Evolutionary conservation across 208 protist genomes (phyloP), one percentile per base, ranked within the genome.

Genomic region (Cochliopodium minus): DNA sequence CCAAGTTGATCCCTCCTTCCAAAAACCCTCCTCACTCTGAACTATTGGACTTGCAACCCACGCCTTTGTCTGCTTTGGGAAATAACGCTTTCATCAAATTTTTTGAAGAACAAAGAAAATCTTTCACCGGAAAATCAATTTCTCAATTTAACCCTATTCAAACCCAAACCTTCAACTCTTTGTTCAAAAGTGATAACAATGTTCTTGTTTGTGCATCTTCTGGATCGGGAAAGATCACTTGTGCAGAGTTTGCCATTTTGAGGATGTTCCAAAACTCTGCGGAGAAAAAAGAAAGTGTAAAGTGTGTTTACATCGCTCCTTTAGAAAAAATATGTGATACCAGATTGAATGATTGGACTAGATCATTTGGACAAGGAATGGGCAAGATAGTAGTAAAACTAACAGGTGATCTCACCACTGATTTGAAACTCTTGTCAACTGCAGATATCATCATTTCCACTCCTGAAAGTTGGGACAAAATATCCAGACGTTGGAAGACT

Each of bases 121-220:
- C 0, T 85, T 73, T 50, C 34, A n/a, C 2, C n/a, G n/a, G n/a
- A n/a, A n/a, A 15, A 17, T 6, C 26, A 13, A 17, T 78, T 79
- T 11, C 52, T 22, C 15, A 39, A 59, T 86, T 90, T 57, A 90
- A 90, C 61, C 53, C 81, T 0, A 81, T 90, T 52, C 83, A 90
- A 67, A 88, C 82, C 4, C 83, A 90, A 62, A 62, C 69, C 0
- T 73, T 72, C 56, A 49, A 17, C n/a, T 78, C 85, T 45, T 67
- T 96, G 33, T 93, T 89, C 55, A 67, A 95, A 55, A 83, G 78
- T 7, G 70, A 83, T 38, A 59, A 83, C 28, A 97, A 90, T 70
- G 63, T 97, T 15, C 78, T 99, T 30, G 66, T 96, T 1, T 90
- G 92, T 7, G 73, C 90, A 1, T 91, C 93, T 10, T 91, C 87